A percentile compares a stretch with the other conserved stretches of the same genome.
These are phyloP conservation scores for Earliella scabrosa DNA, from an alignment of 1,284 basidiomycete genomes.

Conservation along the genomic window DNA sequence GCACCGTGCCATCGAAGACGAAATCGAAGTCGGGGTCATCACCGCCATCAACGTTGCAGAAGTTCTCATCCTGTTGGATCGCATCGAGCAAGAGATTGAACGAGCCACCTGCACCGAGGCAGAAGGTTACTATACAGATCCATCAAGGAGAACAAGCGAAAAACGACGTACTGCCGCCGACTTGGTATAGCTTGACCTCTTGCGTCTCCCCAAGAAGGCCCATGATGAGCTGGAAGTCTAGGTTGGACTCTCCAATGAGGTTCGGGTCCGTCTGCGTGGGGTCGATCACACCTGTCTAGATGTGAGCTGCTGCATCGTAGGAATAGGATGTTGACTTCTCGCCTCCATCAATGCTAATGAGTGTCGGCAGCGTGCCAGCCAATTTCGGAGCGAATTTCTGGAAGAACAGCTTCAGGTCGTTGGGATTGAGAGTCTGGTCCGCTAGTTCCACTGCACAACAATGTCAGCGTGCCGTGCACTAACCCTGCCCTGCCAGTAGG, in stretches of 20 bases:
- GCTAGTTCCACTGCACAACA: conserved; percentile 51
- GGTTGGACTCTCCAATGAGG: conserved; percentile 53
- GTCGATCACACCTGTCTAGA: conserved; percentile 43
- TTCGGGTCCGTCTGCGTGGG: conserved; percentile 29
- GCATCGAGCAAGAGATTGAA: conserved; percentile 52
- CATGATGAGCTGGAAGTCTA: conserved; percentile 57
- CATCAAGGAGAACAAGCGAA: neutral
- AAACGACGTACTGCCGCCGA: conserved; percentile 10
- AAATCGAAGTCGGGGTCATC: conserved; percentile 49
- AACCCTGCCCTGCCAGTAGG: no score
- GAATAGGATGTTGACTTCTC: neutral
- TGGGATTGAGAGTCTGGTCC: conserved; percentile 46
- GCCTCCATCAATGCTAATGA: conserved; percentile 48
- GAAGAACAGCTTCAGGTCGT: conserved; percentile 49
- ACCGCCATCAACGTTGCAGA: conserved; percentile 64
- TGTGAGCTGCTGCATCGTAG: conserved; percentile 41
- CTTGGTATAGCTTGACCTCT: conserved; percentile 40
- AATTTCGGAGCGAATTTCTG: conserved; percentile 37
- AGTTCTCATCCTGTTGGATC: conserved; percentile 40
- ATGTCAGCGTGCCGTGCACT: conserved; percentile 42
- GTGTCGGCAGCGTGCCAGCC: conserved; percentile 30
- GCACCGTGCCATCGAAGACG: conserved; percentile 36
- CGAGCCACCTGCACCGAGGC: conserved; percentile 40
- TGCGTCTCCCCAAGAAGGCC: conserved; percentile 43
- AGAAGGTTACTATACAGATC: conserved; percentile 1